Base-by-base conservation (phyloP, 208 protist genomes). In the Naegleria lovaniensis region DNA sequence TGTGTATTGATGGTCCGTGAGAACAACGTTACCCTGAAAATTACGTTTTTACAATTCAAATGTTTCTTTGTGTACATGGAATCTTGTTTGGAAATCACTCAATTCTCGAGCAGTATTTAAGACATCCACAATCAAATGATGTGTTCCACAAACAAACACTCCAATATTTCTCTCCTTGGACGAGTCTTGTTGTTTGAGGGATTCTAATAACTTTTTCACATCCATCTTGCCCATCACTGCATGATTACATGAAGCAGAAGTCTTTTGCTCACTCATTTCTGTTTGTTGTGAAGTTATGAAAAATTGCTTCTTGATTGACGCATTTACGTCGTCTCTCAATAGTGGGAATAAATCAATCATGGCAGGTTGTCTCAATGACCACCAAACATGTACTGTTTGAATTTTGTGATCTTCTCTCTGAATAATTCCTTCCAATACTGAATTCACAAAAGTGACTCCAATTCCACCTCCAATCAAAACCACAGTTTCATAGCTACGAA, bases 21-120 rank as follows among this genome's bases (percentile, higher is more conserved):
- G n/a, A n/a, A n/a, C n/a, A n/a, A n/a, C n/a, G n/a, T n/a, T n/a
- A n/a, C n/a, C n/a, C n/a, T n/a, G n/a, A n/a, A n/a, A n/a, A n/a
- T n/a, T n/a, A n/a, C n/a, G n/a, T 58, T 58, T 19, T 85, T 85
- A 85, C 1, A 85, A 85, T 85, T 85, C 83, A 85, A 85, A 85
- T 0, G 25, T 43, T 85, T 85, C 83, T 43, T 85, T 85, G 83
- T 85, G 83, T 0, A 85, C 3, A 29, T 85, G 83, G 83, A 85
- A 85, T 48, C 40, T 43, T 19, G 29, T 48, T 19, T 0, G 5
- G 7, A 22, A 22, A 40, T 29, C 15, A 85, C 25, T 85, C 38
- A 48, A 16, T 13, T 85, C 40, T 5, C 7, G 41, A 43, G 15
- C n/a, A 43, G 83, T 38, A 40, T 39, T 48, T 29, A 13, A 16